phyloP scores from a whole-genome alignment of 208 protist genomes.

The Acanthamoeba healyi region DNA sequence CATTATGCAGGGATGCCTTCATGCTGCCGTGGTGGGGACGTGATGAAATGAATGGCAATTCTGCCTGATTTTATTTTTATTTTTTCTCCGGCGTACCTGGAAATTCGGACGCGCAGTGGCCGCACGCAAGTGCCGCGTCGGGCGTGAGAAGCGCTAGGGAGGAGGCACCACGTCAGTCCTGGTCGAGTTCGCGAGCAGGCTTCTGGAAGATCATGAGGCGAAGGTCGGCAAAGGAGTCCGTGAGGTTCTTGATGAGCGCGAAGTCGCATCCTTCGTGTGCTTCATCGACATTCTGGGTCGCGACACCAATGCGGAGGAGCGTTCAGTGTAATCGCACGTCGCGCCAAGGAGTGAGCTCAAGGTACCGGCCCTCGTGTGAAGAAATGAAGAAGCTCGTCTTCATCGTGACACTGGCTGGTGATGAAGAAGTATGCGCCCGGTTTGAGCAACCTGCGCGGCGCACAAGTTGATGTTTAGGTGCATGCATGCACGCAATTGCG shows the following conservation, averaged over 20 bases:
- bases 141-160: too few relatives aligned
- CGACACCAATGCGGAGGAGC: too few relatives aligned
- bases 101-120: too few relatives aligned
- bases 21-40: not conserved
- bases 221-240: not conserved
- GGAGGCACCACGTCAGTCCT: too few relatives aligned
- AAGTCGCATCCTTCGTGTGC: slow-evolving; percentile 4
- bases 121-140: too few relatives aligned
- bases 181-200: not conserved
- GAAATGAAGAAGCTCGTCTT: slow-evolving; percentile 20
- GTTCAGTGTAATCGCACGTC: too few relatives aligned
- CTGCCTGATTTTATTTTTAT: too few relatives aligned
- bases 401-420: slow-evolving; percentile 25
- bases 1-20: not conserved
- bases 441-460: slow-evolving; percentile 35
- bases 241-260: slow-evolving; percentile 18
- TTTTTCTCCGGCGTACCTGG: too few relatives aligned
- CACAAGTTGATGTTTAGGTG: too few relatives aligned
- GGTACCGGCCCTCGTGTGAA: not conserved
- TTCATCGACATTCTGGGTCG: not conserved
- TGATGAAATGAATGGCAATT: too few relatives aligned
- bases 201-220: slow-evolving; percentile 34
- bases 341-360: not conserved
- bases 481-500: too few relatives aligned
- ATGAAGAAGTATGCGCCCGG: slow-evolving; percentile 38